Percentiles rank a stretch among this genome's conserved stretches.
These are phyloP conservation scores for Adansonia grandidieri DNA, from an alignment of 441 rosid genomes.

Conservation along the genomic window DNA sequence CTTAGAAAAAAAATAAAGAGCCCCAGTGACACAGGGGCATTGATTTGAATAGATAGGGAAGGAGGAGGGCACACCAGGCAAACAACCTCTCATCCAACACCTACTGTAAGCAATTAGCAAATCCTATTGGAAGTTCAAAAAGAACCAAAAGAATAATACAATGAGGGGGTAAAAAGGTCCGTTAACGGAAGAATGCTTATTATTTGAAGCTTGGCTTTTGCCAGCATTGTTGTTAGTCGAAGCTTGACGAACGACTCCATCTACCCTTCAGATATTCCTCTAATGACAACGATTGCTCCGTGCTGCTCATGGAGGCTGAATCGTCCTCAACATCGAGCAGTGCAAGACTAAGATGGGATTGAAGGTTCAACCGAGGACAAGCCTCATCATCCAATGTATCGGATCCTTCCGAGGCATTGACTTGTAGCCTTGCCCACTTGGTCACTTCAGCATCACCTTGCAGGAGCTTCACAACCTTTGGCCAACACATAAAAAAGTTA, in stretches of 20 bases:
- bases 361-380: slow-evolving; percentile 47
- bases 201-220: slow-evolving; percentile 1
- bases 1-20: neutral
- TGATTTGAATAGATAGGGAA: slow-evolving; percentile 32
- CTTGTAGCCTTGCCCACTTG: slow-evolving; percentile 58
- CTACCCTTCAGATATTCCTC: slow-evolving; percentile 76
- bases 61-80: slow-evolving; percentile 59
- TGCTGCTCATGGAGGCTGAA: slow-evolving; percentile 53
- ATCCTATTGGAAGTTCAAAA: slow-evolving; percentile 16
- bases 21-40: slow-evolving; percentile 23
- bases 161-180: neutral
- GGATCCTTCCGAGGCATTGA: slow-evolving; percentile 45
- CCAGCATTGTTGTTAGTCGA: slow-evolving; percentile 43
- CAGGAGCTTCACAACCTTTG: slow-evolving; percentile 61
- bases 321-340: slow-evolving; percentile 61
- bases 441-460: slow-evolving; percentile 47
- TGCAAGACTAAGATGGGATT: slow-evolving; percentile 67
- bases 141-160: slow-evolving; percentile 17
- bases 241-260: slow-evolving; percentile 77
- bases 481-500: neutral
- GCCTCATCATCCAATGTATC: slow-evolving; percentile 51
- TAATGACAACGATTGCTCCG: slow-evolving; percentile 56
- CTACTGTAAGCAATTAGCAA: slow-evolving; percentile 28
- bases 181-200: neutral
- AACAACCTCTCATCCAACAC: slow-evolving; percentile 79